Evolutionary conservation across 1,284 basidiomycete species (phyloP), one percentile per base, ranked within the genome.

Genomic region (Leccinum subspadiceum): DNA sequence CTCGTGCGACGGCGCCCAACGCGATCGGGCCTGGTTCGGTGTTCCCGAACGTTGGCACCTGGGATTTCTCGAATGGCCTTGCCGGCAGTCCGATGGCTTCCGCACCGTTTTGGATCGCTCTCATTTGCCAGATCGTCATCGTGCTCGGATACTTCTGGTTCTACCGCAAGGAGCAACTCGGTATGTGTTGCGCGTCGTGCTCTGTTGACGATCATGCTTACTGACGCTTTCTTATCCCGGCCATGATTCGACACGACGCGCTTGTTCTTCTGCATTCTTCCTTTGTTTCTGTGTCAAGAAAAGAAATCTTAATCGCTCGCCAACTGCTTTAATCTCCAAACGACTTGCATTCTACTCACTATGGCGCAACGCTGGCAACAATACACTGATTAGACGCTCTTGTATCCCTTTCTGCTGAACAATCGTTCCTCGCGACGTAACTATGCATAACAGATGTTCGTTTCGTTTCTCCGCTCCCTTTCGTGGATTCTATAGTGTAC

Each of bases 61-160:
- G 93, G 93, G 88, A 93, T 75, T 90, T 93, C 69, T 77, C 79
- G 20, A 77, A 87, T n/a, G n/a, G n/a, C 39, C 73, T 90, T 5
- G 71, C 77, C 68, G 88, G 87, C 64, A 92, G 90, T 67, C 90
- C 90, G 13, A 85, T 93, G 83, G 89, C 87, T 20, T 80, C 83
- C 31, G 85, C 90, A 57, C 79, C 91, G 60, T 96, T 96, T 82
- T 96, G 94, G 94, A 76, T 94, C 54, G 93, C 92, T 59, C 80
- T 96, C 56, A 70, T 84, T 8, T 90, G 85, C 70, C 90, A 92
- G 71, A 71, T 96, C 60, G 74, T 94, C 64, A 94, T 96, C 70
- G 92, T 95, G 59, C 76, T 89, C 62, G 94, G 94, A 22, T 96
- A 96, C 79, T 94, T 95, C 80, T 91, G 91, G 90, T 94, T 96